Conservation (phyloP, 306 rosid genomes). For the Ochetophila trinervis region DNA sequence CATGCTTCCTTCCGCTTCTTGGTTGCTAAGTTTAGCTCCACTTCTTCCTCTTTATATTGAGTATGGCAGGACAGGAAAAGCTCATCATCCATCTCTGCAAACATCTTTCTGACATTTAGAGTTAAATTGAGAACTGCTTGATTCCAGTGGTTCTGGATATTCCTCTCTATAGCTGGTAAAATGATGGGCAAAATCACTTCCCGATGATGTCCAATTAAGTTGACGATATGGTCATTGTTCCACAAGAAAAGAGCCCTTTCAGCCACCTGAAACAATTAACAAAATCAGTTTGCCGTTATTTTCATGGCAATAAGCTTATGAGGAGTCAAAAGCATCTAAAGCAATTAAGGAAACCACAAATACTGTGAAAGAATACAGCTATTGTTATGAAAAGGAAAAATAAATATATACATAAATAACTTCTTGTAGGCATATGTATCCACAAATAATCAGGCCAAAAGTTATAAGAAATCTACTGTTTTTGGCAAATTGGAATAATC, state of each 20-base stretch:
- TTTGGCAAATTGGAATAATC: neutral
- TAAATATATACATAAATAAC: neutral
- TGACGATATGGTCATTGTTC: conserved; percentile 85
- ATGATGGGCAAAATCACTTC: conserved; percentile 74
- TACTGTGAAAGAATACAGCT: no score
- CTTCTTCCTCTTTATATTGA: conserved; percentile 67
- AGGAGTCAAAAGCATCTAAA: conserved; percentile 15
- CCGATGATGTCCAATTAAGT: conserved; percentile 81
- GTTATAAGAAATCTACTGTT: neutral
- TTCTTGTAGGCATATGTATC: neutral
- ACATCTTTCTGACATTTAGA: conserved; percentile 73
- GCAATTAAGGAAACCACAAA: neutral
- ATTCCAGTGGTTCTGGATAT: conserved; percentile 82
- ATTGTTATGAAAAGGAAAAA: no score
- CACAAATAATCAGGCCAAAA: no score
- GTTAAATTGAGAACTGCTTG: conserved; percentile 82
- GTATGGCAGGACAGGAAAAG: conserved; percentile 57
- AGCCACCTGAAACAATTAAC: conserved; percentile 60
- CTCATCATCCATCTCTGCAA: conserved; percentile 86
- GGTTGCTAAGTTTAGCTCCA: conserved; percentile 29
- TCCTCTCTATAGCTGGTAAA: conserved; percentile 77
- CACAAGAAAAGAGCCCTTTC: conserved; percentile 96
- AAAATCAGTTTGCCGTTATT: neutral
- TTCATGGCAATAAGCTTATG: neutral
- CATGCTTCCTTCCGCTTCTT: conserved; percentile 76